Evolutionary conservation across 2,329 filamentous ascomycete genomes (phyloP), one percentile per base, ranked within the genome.

Genomic region (Zasmidium angulare): DNA sequence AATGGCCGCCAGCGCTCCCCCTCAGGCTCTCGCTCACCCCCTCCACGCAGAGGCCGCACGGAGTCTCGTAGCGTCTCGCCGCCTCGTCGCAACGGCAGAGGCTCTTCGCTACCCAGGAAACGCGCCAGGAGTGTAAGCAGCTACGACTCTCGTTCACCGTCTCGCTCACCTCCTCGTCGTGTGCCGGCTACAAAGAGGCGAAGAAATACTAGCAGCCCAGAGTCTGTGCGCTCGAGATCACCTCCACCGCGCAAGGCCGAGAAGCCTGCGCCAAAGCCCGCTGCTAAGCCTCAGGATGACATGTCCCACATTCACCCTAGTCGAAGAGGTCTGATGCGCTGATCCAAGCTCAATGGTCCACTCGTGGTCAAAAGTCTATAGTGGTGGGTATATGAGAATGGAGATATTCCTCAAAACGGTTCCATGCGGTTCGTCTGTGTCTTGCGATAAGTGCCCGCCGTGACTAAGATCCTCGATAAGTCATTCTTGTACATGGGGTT

Each of bases 261-360:
- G 17, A 36, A 36, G 22, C 52, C 48, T 23, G 26, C 51, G n/a
- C 47, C 53, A 19, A 55, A 51, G 46, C 55, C 61, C 11, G 50
- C 59, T 49, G 11, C 53, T 26, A 59, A 53, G 20, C 46, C 53
- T 26, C 57, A 63, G 46, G 69, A 72, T 20, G 72, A 74, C 53
- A 47, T 73, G 51, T 70, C 68, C 40, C 65, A 70, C 40, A 74
- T 75, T 47, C 73, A 75, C 62, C 73, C 73, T 11, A 71, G 67
- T 26, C 63, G 73, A 17, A 66, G 73, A 57, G 71, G 69, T 3
- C 53, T 74, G 40, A 66, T 75, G 62, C 26, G 26, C 11, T 29
- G 26, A 29, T 29, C 11, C 26, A 29, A 29, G 26, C 26, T 29
- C 26, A 29, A 29, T 11, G 26, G 11, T 29, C 26, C 26, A 29